Base-by-base conservation (phyloP, 306 rosid genomes). In the Elaeagnus macrophylla region DNA sequence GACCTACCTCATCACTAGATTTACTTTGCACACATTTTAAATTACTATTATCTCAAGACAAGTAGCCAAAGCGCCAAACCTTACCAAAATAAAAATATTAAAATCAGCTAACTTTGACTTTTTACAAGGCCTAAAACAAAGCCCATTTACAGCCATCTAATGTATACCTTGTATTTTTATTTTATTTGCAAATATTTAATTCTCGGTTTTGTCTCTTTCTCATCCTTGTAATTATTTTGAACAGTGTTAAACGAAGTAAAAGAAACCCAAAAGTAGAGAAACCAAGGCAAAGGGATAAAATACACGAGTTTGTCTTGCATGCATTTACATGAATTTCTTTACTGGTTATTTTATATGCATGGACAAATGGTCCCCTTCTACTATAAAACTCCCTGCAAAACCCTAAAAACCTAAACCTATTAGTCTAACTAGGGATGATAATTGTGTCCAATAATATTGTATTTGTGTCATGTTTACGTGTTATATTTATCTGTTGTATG, bases 291-390 rank as follows among this genome's bases (percentile, higher is more conserved):
- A 19, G 47, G 0, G 41, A 67, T 67, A 64, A 74, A 66, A 58
- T 77, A 61, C 49, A 68, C 74, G 51, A 47, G 35, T 53, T 83
- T 79, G 79, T 72, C 65, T 72, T 68, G 65, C 83, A 74, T 85
- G 84, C 62, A 74, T 39, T 56, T 64, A 56, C 80, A 67, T 65
- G 72, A 69, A 57, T 42, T 67, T 51, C n/a, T n/a, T 25, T 0
- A 3, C 0, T 25, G 32, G 32, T 25, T 25, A 25, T 25, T 53
- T 67, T 32, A 40, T 53, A 72, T 83, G 74, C 82, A 72, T 67
- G 75, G 58, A 46, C 7, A 53, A 45, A 49, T 65, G 77, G 85
- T 67, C 79, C 86, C 77, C 75, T 18, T 5, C 7, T 25, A 47
- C n/a, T 32, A 2, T 36, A 5, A 6, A 54, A 5, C 7, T 36